These are phyloP conservation scores for Alternaria dauci DNA, from an alignment of 2,329 filamentous ascomycete genomes.

Conservation along the genomic window DNA sequence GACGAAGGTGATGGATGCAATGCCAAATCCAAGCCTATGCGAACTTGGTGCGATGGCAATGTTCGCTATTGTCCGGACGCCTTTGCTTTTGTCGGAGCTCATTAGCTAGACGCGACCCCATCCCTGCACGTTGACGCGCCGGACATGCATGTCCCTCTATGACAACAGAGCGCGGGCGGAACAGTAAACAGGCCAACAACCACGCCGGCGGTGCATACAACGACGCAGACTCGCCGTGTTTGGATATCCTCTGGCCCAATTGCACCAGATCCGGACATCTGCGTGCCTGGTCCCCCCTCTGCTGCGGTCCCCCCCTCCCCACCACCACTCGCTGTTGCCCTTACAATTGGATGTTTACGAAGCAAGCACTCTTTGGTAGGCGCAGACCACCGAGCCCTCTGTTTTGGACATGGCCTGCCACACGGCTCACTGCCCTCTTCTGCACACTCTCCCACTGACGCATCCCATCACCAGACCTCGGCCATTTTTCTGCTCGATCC, in stretches of 20 bases:
- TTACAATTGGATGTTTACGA: constrained; percentile 30
- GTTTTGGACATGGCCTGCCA: neutral
- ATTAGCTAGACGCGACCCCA: constrained; percentile 16
- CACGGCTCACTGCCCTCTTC: neutral
- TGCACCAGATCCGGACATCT: neutral
- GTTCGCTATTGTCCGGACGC: neutral
- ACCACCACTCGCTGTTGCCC: constrained; percentile 27
- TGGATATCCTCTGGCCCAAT: neutral
- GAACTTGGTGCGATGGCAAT: neutral
- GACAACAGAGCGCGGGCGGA: constrained; percentile 25
- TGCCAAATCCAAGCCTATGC: neutral
- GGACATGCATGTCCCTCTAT: constrained; percentile 27
- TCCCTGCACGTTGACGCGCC: constrained; percentile 31
- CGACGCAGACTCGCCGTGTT: neutral
- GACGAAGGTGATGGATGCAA: neutral
- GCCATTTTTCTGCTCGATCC: constrained; percentile 6
- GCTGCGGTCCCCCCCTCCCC: neutral
- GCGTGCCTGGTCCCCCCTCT: neutral
- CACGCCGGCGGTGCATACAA: constrained; percentile 1
- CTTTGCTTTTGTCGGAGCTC: constrained; percentile 11
- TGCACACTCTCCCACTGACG: neutral
- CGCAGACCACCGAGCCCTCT: constrained; percentile 4
- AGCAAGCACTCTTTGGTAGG: constrained; percentile 19
- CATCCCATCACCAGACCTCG: neutral
- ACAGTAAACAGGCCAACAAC: constrained; percentile 18